Evolutionary conservation across 371 early-diverging fungal species (phyloP), one percentile per base, ranked within the genome.

Genomic region (Lichtheimia ramosa): DNA sequence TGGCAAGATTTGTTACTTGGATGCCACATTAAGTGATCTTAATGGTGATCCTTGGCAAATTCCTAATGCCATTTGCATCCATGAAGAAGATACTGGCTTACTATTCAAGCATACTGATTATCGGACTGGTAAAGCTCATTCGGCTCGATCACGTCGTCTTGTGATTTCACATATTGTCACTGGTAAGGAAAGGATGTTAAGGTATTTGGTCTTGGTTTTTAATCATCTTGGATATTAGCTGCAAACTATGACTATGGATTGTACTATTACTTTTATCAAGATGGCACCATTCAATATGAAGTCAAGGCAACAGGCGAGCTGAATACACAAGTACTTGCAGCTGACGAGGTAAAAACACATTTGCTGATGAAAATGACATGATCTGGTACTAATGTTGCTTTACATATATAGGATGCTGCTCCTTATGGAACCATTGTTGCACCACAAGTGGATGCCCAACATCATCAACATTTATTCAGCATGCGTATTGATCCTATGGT

Each of bases 171-270:
- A 76, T 46, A 76, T 81, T 63, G 81, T 79, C 21, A 80, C 81
- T 40, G 79, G 74, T 73, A 65, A 61, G n/a, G 20, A 18, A 5
- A 18, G 10, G 28, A 25, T 53, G 20, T 13, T n/a, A 28, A 53
- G 14, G 50, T 24, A 13, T 42, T 42, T 53, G 28, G 13, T 48
- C 15, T 59, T 27, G 3, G 27, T 3, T 3, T 7, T 7, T 27
- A 27, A 27, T 3, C 4, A 5, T 27, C 4, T 8, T 34, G 34
- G 6, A 8, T 46, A 18, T 16, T 43, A 70, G 76, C 74, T 34
- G 78, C 75, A 59, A 78, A 81, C 43, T 81, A 81, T 24, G 81
- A 81, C 59, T 81, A 81, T 63, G 81, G 76, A 48, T 64, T 81
- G 25, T 81, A 78, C 55, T 80, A 71, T 54, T 81, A 75, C 56